Evolutionary conservation across 192 early-diverging fungal genomes (phyloP).

Genomic region (Coemansia sp.): DNA sequence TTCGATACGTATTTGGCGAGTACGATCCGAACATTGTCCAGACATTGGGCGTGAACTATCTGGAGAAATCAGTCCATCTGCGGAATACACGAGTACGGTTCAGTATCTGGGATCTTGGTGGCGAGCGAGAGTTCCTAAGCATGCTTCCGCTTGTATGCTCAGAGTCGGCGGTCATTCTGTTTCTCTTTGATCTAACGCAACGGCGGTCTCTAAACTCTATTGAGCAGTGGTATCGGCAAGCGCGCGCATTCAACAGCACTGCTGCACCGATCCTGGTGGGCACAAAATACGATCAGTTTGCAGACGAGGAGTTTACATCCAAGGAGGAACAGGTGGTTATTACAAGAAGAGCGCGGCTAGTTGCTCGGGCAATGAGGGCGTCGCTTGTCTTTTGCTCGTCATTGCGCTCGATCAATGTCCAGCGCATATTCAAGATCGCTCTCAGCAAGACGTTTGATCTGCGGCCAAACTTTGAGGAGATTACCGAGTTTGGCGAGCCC

Average conservation of each 20-base stretch:
- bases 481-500: slow-evolving; percentile 86
- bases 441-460: slow-evolving; percentile 91
- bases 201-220: slow-evolving; percentile 90
- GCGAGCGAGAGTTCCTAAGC: slow-evolving; percentile 94
- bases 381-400: slow-evolving; percentile 94
- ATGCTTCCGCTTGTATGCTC: slow-evolving; percentile 98
- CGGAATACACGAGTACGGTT: slow-evolving; percentile 92
- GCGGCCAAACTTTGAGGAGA: slow-evolving; percentile 89
- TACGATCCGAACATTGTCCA: slow-evolving; percentile 96
- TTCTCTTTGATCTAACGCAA: slow-evolving; percentile 94
- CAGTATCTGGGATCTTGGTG: slow-evolving; percentile 97
- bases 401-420: slow-evolving; percentile 90
- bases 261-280: slow-evolving; percentile 94
- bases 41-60: slow-evolving; percentile 94
- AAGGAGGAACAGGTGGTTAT: slow-evolving; percentile 91
- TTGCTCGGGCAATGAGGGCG: slow-evolving; percentile 92
- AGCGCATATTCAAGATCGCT: slow-evolving; percentile 97
- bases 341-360: slow-evolving; percentile 86
- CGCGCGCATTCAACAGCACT: slow-evolving; percentile 92
- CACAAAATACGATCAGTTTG: slow-evolving; percentile 96
- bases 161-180: slow-evolving; percentile 92
- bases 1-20: slow-evolving; percentile 94
- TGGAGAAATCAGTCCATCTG: slow-evolving; percentile 94
- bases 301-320: slow-evolving; percentile 59
- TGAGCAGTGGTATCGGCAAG: slow-evolving; percentile 97